phyloP scores from a whole-genome alignment of 2,329 filamentous ascomycete genomes.

The Paecilomyces dactylethromorphus region DNA sequence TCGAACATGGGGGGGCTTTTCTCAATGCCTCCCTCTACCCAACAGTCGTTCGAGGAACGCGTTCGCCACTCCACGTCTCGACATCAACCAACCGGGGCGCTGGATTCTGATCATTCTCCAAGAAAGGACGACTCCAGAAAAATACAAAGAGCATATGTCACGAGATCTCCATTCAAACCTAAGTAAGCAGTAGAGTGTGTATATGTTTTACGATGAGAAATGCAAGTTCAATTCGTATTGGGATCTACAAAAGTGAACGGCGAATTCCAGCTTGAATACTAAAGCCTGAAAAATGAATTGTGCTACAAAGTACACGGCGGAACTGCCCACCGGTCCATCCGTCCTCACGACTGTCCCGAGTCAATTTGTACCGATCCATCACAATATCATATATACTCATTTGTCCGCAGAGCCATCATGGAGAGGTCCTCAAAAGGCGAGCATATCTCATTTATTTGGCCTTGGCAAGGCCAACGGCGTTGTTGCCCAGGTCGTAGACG shows the following conservation, averaged over 20 bases:
- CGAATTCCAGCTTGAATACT: not conserved
- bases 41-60: not conserved
- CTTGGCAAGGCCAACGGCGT: slow-evolving; percentile 81
- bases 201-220: not conserved
- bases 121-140: not conserved
- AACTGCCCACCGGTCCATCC: not conserved
- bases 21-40: not conserved
- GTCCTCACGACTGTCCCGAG: not conserved
- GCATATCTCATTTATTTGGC: slow-evolving; percentile 53
- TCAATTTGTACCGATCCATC: not conserved
- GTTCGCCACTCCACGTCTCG: not conserved
- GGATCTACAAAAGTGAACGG: not conserved
- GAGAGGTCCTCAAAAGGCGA: not conserved
- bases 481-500: slow-evolving; percentile 88
- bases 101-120: not conserved
- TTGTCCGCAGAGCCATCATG: not conserved
- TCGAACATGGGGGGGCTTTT: not conserved
- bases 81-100: not conserved
- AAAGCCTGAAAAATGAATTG: not conserved
- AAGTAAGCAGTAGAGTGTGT: not conserved
- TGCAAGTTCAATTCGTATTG: not conserved
- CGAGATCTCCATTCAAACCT: not conserved
- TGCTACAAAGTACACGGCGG: not conserved
- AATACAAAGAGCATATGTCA: not conserved
- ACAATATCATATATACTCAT: not conserved